Evolutionary conservation across 2,329 filamentous ascomycete genomes (phyloP).

Genomic region (Ilyonectria destructans): DNA sequence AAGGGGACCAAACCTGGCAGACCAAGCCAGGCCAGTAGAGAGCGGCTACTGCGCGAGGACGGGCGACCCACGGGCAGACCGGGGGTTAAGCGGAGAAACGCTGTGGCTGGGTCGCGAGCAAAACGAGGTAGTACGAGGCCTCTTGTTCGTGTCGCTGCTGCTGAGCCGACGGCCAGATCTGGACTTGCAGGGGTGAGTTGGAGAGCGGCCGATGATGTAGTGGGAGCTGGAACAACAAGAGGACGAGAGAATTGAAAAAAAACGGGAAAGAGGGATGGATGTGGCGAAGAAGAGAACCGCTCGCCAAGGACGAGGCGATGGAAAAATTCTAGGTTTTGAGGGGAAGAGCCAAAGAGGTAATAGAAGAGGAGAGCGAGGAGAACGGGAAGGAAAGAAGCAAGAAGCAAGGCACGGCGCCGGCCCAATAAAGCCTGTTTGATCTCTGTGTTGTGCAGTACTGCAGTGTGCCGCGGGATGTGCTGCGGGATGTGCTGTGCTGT

Average conservation of each 20-base stretch:
- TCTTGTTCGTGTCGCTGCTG: slow-evolving; percentile 28
- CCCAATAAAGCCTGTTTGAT: slow-evolving; percentile 11
- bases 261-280: neutral
- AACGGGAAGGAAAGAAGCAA: neutral
- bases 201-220: neutral
- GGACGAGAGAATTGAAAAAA: neutral
- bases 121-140: slow-evolving; percentile 22
- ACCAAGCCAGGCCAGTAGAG: slow-evolving; percentile 10
- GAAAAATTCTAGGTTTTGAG: neutral
- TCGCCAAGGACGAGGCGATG: neutral
- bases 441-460: slow-evolving; percentile 4
- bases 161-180: slow-evolving; percentile 10
- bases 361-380: neutral
- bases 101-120: slow-evolving; percentile 28
- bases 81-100: slow-evolving; percentile 29
- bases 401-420: slow-evolving; percentile 7
- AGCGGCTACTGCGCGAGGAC: slow-evolving; percentile 30
- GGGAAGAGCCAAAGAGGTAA: neutral
- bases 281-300: neutral
- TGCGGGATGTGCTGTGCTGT: slow-evolving; percentile 11
- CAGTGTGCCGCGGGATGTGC: slow-evolving; percentile 4
- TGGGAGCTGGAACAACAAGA: slow-evolving; percentile 10
- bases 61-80: slow-evolving; percentile 25
- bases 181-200: slow-evolving; percentile 4
- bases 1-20: slow-evolving; percentile 19